Evolutionary conservation across 441 rosid genomes (phyloP), one percentile per base, ranked within the genome.

Genomic region (Croton setiger): DNA sequence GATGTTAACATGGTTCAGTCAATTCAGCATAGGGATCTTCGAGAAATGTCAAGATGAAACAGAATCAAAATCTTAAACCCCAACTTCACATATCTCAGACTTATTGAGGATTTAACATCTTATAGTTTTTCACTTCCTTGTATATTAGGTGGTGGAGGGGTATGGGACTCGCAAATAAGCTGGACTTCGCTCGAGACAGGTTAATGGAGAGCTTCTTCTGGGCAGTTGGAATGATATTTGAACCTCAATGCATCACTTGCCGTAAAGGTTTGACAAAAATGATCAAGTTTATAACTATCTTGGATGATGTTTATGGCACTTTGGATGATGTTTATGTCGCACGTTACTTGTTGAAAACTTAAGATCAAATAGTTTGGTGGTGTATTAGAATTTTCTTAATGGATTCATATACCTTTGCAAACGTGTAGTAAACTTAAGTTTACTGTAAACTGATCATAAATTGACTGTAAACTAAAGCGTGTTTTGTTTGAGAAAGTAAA

Each of bases 221-320:
- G 75, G 20, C 67, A 0, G 71, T 72, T 13, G 86, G 81, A 18
- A 64, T 78, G 61, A 35, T 58, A 31, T 47, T 13, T 31, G 70
- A 80, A 11, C 82, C 84, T 39, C 74, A 72, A 17, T 63, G 33
- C 10, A 72, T 74, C 18, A 41, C 64, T 14, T 74, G 68, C n/a
- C 63, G 73, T 23, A 81, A 20, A 55, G 68, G 65, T 7, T 44
- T 80, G 20, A 75, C 79, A 9, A 78, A 74, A 52, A 67, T 76
- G 12, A 21, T 59, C 12, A 20, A 71, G 0, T 51, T 80, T 2
- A 20, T 80, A 0, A 75, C 82, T 4, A 31, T 36, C 57, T 61
- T 82, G 53, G 84, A 80, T 37, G 84, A 80, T 23, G 52, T 78
- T 3, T 82, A n/a, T n/a, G n/a, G n/a, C n/a, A n/a, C n/a, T n/a